These are phyloP conservation scores for Capronia americana DNA, from an alignment of 2,329 filamentous ascomycete genomes.

Conservation along the genomic window DNA sequence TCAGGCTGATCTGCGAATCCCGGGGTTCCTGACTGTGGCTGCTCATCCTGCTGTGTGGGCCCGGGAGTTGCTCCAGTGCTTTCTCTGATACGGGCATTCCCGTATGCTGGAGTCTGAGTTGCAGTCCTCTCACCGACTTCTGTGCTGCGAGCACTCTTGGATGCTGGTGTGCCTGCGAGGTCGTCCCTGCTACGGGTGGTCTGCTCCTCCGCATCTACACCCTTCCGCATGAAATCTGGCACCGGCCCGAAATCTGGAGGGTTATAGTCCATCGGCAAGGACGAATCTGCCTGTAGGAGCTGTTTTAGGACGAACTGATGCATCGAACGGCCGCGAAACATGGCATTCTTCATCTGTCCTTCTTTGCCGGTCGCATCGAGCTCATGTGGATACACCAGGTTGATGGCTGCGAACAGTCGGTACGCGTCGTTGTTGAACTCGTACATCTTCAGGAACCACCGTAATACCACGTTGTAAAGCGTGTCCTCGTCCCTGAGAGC, in stretches of 20 bases:
- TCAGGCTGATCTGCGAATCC: not conserved
- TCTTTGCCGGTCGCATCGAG: conserved; percentile 56
- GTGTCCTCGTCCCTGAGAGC: conserved; percentile 78
- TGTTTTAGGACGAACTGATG: conserved; percentile 93
- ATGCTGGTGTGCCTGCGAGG: conserved; percentile 1
- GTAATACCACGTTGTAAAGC: conserved; percentile 70
- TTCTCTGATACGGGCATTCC: not conserved
- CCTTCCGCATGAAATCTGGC: conserved; percentile 42
- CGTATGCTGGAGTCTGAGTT: not conserved
- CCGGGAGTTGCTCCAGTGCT: conserved; percentile 1
- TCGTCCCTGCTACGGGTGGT: not conserved
- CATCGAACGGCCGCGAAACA: conserved; percentile 73
- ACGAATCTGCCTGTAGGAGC: conserved; percentile 85
- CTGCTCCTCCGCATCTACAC: not conserved
- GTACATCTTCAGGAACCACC: conserved; percentile 84
- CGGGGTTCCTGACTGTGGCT: conserved; percentile 11
- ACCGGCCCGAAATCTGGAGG: conserved; percentile 44
- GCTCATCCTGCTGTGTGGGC: not conserved
- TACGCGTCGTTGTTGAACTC: conserved; percentile 82
- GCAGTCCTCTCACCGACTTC: not conserved
- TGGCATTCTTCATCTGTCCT: conserved; percentile 28
- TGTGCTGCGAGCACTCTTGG: not conserved
- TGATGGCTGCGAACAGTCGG: conserved; percentile 80
- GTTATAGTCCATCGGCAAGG: conserved; percentile 61
- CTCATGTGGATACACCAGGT: conserved; percentile 68